Evolutionary conservation across 208 protist genomes (phyloP).

Genomic region (Acanthamoeba castellanii): DNA sequence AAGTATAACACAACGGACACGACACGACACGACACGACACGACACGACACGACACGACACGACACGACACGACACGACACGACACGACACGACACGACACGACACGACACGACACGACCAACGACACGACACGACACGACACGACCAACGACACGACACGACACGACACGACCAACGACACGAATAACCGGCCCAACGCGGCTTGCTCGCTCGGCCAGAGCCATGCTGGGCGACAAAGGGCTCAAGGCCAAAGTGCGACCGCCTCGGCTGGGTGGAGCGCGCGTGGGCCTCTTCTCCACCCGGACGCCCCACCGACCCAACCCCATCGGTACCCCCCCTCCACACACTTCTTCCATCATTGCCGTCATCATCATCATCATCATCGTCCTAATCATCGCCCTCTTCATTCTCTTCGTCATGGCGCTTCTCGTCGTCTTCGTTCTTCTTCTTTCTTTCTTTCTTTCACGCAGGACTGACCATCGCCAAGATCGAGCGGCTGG

Average conservation of each 20-base stretch:
- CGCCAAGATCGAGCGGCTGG: constrained; percentile 60
- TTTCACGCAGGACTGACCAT: constrained; percentile 32
- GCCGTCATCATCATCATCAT: no score
- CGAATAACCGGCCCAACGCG: no score
- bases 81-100: no score
- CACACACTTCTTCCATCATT: no score
- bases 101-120: no score
- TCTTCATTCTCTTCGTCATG: no score
- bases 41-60: neutral
- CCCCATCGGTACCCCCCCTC: constrained; percentile 80
- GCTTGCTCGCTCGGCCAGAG: neutral
- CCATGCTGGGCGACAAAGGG: neutral
- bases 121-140: no score
- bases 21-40: neutral
- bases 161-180: no score
- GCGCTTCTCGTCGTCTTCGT: no score
- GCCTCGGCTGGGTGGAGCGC: constrained; percentile 80
- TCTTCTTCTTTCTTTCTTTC: neutral
- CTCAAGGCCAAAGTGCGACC: constrained; percentile 80
- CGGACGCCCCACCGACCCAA: constrained; percentile 88
- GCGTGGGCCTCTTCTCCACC: constrained; percentile 87
- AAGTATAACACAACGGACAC: neutral
- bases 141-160: no score
- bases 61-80: neutral
- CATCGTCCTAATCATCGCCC: no score